Conservation (phyloP, 164 flowering plant species). For the Tetracentron sinense region DNA sequence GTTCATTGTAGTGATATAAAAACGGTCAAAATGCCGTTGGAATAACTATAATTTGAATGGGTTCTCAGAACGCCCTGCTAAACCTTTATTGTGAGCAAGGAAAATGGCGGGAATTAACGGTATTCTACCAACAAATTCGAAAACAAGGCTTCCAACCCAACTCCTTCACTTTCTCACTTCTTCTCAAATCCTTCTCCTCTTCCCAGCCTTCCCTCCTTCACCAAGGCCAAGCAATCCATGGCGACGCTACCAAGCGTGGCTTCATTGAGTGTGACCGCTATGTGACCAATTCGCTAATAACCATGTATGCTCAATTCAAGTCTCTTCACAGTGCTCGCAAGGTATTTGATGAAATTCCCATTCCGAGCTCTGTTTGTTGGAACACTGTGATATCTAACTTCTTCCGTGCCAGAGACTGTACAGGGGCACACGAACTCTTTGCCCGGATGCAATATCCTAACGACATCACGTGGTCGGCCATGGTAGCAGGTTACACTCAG, state of each 20-base stretch:
- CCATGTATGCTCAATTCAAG: conserved; percentile 13
- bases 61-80: conserved; percentile 12
- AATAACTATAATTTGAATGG: conserved; percentile 8
- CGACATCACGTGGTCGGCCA: conserved; percentile 24
- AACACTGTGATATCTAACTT: conserved; percentile 20
- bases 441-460: conserved; percentile 17
- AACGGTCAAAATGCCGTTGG: background rate
- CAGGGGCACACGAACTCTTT: conserved; percentile 13
- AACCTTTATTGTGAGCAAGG: conserved; percentile 13
- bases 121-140: no score
- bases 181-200: conserved; percentile 13
- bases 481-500: conserved; percentile 22
- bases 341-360: conserved; percentile 21
- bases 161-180: conserved; percentile 20
- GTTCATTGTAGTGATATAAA: no score
- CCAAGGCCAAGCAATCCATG: conserved; percentile 20
- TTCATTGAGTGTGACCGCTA: conserved; percentile 14
- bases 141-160: conserved; percentile 20
- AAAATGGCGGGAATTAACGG: conserved; percentile 20
- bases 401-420: conserved; percentile 19
- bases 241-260: conserved; percentile 22
- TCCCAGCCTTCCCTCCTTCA: conserved; percentile 1
- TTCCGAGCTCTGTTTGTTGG: conserved; percentile 14
- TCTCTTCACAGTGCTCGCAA: conserved; percentile 12
- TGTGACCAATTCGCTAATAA: conserved; percentile 17